phyloP scores from a whole-genome alignment of 441 rosid genomes.

The Syzygium syzygioides region DNA sequence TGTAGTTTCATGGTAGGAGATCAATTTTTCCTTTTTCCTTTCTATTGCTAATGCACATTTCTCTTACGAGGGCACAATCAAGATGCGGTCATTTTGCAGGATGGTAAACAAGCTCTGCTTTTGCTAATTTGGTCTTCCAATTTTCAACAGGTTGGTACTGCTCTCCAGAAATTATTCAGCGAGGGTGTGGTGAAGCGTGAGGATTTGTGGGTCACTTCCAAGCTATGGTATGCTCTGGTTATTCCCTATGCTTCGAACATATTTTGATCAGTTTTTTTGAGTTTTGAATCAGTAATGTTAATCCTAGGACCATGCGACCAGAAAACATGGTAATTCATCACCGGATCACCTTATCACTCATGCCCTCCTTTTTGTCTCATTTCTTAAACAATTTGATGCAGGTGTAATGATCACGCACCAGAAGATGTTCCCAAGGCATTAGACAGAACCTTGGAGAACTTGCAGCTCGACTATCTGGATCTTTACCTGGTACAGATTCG shows the following conservation, averaged over 20 bases:
- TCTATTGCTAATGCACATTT: neutral
- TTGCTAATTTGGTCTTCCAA: neutral
- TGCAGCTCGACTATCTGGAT: neutral
- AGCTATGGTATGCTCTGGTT: neutral
- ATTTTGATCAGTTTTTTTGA: neutral
- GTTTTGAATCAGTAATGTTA: neutral
- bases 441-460: neutral
- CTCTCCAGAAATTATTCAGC: neutral
- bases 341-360: neutral
- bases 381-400: neutral
- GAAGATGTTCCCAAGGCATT: neutral
- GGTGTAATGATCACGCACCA: neutral
- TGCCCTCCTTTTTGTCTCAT: neutral
- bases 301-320: neutral
- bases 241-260: neutral
- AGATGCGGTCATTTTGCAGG: neutral
- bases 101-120: neutral
- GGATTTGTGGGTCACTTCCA: neutral
- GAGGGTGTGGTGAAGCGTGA: neutral
- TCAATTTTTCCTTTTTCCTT: neutral
- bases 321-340: neutral
- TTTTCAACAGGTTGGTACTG: neutral
- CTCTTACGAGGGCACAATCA: neutral
- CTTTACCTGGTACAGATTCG: neutral
- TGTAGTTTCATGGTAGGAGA: neutral